Evolutionary conservation across 345 rosid genomes (phyloP).

Genomic region (Populus deltoides): DNA sequence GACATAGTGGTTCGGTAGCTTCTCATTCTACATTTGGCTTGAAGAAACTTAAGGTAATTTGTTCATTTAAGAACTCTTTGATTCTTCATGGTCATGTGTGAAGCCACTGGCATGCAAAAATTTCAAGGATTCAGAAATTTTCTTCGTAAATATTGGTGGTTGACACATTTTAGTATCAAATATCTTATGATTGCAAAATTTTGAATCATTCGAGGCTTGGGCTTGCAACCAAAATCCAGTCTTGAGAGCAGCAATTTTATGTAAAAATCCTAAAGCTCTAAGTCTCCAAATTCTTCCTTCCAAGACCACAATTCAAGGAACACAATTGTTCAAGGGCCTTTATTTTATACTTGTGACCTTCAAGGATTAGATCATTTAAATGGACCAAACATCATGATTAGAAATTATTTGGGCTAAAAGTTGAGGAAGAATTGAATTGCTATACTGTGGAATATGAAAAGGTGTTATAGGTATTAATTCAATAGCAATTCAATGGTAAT

Average conservation of each 20-base stretch:
- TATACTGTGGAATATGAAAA: not conserved
- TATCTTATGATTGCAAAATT: too few species aligned
- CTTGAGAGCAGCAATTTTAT: too few species aligned
- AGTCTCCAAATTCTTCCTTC: too few species aligned
- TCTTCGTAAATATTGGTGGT: not conserved
- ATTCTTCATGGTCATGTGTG: not conserved
- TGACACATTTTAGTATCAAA: too few species aligned
- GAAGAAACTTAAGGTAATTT: slow-evolving; percentile 50
- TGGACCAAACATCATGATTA: slow-evolving; percentile 1
- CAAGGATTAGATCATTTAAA: slow-evolving; percentile 1
- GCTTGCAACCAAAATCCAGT: too few species aligned
- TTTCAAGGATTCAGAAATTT: not conserved
- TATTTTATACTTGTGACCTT: not conserved
- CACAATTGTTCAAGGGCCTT: not conserved
- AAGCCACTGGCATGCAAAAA: not conserved
- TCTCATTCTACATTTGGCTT: slow-evolving; percentile 49
- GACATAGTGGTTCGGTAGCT: slow-evolving; percentile 40
- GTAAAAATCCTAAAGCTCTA: too few species aligned
- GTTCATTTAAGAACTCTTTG: not conserved
- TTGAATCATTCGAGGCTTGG: too few species aligned
- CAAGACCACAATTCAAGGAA: too few species aligned
- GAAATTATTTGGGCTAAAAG: slow-evolving; percentile 3
- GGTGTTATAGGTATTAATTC: slow-evolving; percentile 4
- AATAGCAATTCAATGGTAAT: slow-evolving; percentile 8
- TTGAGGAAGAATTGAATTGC: slow-evolving; percentile 4